phyloP scores from a whole-genome alignment of 257 asterid species.

The Penstemon barbatus region DNA sequence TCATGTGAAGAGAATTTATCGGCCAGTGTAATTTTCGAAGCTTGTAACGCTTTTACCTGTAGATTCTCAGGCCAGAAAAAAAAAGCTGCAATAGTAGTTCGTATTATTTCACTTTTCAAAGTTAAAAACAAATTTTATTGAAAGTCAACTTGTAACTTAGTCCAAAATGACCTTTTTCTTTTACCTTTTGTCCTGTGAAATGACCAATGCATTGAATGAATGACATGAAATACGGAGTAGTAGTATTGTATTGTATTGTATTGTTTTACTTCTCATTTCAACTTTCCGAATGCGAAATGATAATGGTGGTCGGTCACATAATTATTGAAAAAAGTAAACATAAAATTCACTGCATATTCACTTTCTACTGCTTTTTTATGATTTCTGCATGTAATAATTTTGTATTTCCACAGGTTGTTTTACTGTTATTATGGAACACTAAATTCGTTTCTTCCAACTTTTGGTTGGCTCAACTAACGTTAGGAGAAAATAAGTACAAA shows the following conservation, averaged over 20 bases:
- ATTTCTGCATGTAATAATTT: not conserved
- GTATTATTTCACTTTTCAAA: slow-evolving; percentile 22
- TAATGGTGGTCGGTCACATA: slow-evolving; percentile 12
- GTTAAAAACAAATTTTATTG: not conserved
- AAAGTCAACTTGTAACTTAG: slow-evolving; percentile 40
- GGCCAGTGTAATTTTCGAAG: slow-evolving; percentile 23
- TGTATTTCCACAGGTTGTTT: slow-evolving; percentile 13
- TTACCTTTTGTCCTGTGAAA: not conserved
- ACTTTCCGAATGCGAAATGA: slow-evolving; percentile 1
- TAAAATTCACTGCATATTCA: slow-evolving; percentile 30
- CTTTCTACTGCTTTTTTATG: slow-evolving; percentile 20
- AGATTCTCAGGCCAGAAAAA: slow-evolving; percentile 27
- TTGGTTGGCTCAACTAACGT: not conserved
- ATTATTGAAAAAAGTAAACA: slow-evolving; percentile 24
- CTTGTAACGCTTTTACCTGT: slow-evolving; percentile 22
- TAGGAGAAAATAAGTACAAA: not conserved
- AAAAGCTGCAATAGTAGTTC: slow-evolving; percentile 35
- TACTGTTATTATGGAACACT: slow-evolving; percentile 23
- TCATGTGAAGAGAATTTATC: slow-evolving; percentile 42
- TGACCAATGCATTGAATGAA: not conserved
- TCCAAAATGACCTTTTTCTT: not conserved
- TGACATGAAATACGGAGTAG: not conserved
- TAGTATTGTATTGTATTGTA: too few species aligned
- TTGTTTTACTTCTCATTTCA: not conserved
- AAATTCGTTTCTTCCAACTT: not conserved